phyloP scores from a whole-genome alignment of 2,329 filamentous ascomycete genomes.

The Neofusicoccum kwambonambiense region DNA sequence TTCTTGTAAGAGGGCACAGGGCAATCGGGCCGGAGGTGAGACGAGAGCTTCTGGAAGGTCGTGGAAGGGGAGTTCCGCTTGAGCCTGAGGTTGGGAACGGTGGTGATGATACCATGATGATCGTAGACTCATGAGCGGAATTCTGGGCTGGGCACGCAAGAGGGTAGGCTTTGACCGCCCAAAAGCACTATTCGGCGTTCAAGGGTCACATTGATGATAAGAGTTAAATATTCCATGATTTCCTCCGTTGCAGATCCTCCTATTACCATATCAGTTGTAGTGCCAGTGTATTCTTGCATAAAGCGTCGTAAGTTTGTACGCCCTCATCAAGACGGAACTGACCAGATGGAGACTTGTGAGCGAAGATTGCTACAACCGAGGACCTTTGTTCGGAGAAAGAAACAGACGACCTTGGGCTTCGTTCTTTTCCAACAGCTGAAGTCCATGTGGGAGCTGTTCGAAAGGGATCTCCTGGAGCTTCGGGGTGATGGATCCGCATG shows the following conservation, averaged over 20 bases:
- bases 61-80: conserved; percentile 74
- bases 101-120: conserved; percentile 88
- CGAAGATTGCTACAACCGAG: no score
- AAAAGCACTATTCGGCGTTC: conserved; percentile 8
- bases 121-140: conserved; percentile 34
- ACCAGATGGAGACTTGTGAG: no score
- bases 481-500: not conserved
- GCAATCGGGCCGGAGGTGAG: conserved; percentile 89
- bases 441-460: not conserved
- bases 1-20: conserved; percentile 80
- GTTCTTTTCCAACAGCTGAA: not conserved
- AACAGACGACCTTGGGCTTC: no score
- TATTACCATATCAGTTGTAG: no score
- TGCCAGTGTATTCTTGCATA: no score
- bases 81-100: conserved; percentile 64
- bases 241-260: not conserved
- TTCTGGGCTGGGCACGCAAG: not conserved
- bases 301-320: no score
- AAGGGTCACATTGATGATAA: not conserved
- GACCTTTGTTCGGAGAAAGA: no score
- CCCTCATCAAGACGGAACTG: no score
- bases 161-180: not conserved
- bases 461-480: not conserved
- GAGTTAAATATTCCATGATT: not conserved
- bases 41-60: conserved; percentile 81